phyloP scores from a whole-genome alignment of 2,329 filamentous ascomycete species.

The Beauveria bassiana region DNA sequence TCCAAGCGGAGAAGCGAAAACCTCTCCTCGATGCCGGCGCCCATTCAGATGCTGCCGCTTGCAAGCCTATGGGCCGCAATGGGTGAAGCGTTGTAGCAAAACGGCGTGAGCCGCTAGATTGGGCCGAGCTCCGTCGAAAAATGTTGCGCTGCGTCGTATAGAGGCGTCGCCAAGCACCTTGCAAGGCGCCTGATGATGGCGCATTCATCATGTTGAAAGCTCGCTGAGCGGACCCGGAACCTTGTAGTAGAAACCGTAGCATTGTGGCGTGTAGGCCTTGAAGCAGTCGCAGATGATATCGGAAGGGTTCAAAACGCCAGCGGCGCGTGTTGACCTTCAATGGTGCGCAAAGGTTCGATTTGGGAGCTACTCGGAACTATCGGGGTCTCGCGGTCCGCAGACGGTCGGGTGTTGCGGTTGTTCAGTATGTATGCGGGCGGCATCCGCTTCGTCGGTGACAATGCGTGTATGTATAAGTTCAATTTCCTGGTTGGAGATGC shows the following conservation, averaged over 20 bases:
- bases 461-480: not conserved
- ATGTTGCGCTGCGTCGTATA: not conserved
- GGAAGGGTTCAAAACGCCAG: not conserved
- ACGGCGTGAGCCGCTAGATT: not conserved
- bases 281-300: not conserved
- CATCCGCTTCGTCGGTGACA: not conserved
- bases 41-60: not conserved
- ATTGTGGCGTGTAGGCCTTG: not conserved
- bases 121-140: not conserved
- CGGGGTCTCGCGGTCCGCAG: not conserved
- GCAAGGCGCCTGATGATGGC: slow-evolving; percentile 3
- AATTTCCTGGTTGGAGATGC: not conserved
- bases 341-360: not conserved
- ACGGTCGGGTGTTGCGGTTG: not conserved
- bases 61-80: not conserved
- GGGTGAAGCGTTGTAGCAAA: not conserved
- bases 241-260: slow-evolving; percentile 1
- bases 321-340: not conserved
- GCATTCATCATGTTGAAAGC: not conserved
- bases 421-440: not conserved
- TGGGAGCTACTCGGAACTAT: slow-evolving; percentile 10
- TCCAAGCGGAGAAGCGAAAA: slow-evolving; percentile 29
- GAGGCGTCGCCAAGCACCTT: slow-evolving; percentile 7
- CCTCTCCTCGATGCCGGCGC: slow-evolving; percentile 18
- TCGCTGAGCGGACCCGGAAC: not conserved